A percentile compares a stretch with the other conserved stretches of the same genome.
Evolutionary conservation across 495 filamentous ascomycete genomes (phyloP).

Genomic region (Chaetomium cochliodes): DNA sequence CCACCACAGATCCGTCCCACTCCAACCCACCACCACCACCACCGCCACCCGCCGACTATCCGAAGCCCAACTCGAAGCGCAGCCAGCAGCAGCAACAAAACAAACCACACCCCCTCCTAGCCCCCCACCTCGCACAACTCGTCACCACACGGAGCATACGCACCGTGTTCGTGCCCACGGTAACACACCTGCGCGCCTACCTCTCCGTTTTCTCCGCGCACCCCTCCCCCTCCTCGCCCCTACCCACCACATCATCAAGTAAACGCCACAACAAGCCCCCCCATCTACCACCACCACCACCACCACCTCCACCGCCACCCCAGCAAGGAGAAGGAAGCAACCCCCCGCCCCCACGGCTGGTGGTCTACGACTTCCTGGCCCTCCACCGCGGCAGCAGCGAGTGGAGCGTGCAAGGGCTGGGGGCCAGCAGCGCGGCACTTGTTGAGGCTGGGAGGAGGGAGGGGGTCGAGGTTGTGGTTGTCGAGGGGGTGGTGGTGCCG

Average conservation of each 20-base stretch:
- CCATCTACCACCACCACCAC: conserved; percentile 18
- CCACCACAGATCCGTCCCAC: conserved; percentile 12
- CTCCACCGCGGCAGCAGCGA: conserved; percentile 73
- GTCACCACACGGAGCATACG: conserved; percentile 64
- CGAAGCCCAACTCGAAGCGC: background rate
- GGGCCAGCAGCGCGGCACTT: conserved; percentile 62
- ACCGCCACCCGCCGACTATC: background rate
- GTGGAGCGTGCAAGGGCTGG: conserved; percentile 80
- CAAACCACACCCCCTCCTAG: conserved; percentile 41
- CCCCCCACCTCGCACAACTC: conserved; percentile 67
- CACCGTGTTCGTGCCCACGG: conserved; percentile 67
- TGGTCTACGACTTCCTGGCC: conserved; percentile 63
- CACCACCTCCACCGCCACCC: background rate
- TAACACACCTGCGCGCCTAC: conserved; percentile 75
- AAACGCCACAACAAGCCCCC: conserved; percentile 30
- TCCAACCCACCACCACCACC: background rate
- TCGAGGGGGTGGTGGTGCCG: conserved; percentile 28
- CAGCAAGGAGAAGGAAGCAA: background rate
- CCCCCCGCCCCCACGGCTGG: conserved; percentile 43
- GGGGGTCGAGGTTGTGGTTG: conserved; percentile 36
- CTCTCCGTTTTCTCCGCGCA: conserved; percentile 53
- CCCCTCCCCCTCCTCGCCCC: background rate
- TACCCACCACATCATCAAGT: too few relatives aligned
- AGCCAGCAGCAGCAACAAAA: background rate
- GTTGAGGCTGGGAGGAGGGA: conserved; percentile 62